phyloP scores from a whole-genome alignment of 805 yeast genomes.

The Sugiyamaella qingdaonensis region DNA sequence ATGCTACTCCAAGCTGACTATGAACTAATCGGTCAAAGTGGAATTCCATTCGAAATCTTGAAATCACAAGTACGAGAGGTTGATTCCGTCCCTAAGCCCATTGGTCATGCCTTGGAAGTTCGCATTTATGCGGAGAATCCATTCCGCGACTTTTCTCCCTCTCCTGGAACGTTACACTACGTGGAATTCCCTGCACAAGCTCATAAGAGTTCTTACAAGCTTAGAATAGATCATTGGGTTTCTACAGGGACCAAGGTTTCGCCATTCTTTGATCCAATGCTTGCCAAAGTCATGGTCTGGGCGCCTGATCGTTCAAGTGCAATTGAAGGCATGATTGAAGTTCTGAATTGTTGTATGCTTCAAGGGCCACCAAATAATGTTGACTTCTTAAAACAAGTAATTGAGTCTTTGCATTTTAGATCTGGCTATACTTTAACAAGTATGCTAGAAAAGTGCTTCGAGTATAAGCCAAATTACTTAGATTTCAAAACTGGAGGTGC shows the following conservation, averaged over 20 bases:
- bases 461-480: conserved; percentile 74
- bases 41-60: neutral
- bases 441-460: conserved; percentile 65
- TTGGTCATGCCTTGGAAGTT: conserved; percentile 95
- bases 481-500: conserved; percentile 88
- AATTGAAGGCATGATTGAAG: conserved; percentile 64
- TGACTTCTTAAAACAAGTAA: conserved; percentile 82
- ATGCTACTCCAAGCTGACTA: conserved; percentile 89
- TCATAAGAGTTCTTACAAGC: conserved; percentile 63
- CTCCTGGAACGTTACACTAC: conserved; percentile 77
- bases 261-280: conserved; percentile 93
- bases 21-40: conserved; percentile 55
- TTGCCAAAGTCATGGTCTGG: conserved; percentile 92
- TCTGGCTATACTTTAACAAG: conserved; percentile 81
- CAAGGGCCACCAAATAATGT: conserved; percentile 84
- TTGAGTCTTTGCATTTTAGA: conserved; percentile 57
- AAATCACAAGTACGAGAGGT: conserved; percentile 38
- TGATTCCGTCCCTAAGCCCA: conserved; percentile 48
- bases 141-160: conserved; percentile 75
- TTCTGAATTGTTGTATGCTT: conserved; percentile 78
- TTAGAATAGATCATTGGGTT: conserved; percentile 79
- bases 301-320: conserved; percentile 87
- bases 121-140: conserved; percentile 96
- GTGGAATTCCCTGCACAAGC: conserved; percentile 85
- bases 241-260: conserved; percentile 43